These are phyloP conservation scores for Podospora didyma DNA, from an alignment of 495 filamentous ascomycete genomes.

Conservation along the genomic window DNA sequence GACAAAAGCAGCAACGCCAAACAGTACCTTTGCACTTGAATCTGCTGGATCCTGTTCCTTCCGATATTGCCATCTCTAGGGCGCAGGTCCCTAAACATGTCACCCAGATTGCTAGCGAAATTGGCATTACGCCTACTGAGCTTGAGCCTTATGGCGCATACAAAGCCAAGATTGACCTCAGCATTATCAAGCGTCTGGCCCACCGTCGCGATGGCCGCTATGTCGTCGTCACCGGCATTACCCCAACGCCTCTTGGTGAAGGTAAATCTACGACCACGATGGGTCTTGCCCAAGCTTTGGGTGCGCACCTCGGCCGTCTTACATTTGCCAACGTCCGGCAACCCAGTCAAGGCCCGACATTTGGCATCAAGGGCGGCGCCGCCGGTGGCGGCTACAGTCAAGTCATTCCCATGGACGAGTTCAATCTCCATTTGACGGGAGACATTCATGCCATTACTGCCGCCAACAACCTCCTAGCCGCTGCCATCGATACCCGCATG, in stretches of 20 bases:
- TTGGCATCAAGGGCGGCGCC: slow-evolving; percentile 97
- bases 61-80: slow-evolving; percentile 88
- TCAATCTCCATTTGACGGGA: slow-evolving; percentile 95
- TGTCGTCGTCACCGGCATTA: slow-evolving; percentile 90
- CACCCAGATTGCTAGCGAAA: slow-evolving; percentile 73
- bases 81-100: slow-evolving; percentile 88
- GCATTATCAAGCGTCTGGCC: slow-evolving; percentile 71
- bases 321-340: slow-evolving; percentile 96
- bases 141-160: slow-evolving; percentile 90
- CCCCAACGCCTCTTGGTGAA: slow-evolving; percentile 94
- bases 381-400: slow-evolving; percentile 97
- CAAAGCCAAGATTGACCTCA: slow-evolving; percentile 91
- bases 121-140: slow-evolving; percentile 82
- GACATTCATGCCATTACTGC: slow-evolving; percentile 98
- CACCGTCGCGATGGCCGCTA: slow-evolving; percentile 89
- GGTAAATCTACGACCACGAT: slow-evolving; percentile 99
- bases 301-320: slow-evolving; percentile 79
- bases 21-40: slow-evolving; percentile 77
- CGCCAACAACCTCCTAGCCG: slow-evolving; percentile 96
- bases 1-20: slow-evolving; percentile 68
- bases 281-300: slow-evolving; percentile 90
- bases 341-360: slow-evolving; percentile 94
- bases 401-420: slow-evolving; percentile 99
- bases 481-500: slow-evolving; percentile 96
- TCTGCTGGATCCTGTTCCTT: slow-evolving; percentile 72